These are phyloP conservation scores for Xylogone sp. DNA, from an alignment of 2,329 filamentous ascomycete species.

Conservation along the genomic window DNA sequence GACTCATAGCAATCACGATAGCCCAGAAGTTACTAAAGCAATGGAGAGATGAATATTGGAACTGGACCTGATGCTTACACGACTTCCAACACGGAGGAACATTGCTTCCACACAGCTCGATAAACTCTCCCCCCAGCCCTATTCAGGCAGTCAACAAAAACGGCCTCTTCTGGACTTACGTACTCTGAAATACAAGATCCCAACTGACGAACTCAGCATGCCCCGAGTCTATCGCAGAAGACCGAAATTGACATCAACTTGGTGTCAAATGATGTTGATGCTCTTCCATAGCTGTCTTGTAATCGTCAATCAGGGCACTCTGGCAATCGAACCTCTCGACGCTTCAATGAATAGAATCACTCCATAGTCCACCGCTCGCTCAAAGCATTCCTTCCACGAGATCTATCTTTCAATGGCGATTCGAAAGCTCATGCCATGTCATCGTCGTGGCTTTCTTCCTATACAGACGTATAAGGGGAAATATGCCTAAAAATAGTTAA, in stretches of 20 bases:
- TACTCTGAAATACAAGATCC: background rate
- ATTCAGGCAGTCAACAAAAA: background rate
- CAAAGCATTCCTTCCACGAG: background rate
- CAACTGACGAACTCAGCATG: background rate
- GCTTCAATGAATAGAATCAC: too few relatives aligned
- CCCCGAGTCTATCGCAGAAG: too few relatives aligned
- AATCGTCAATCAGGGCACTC: too few relatives aligned
- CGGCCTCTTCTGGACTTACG: background rate
- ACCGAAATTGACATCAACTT: too few relatives aligned
- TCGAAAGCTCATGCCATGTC: background rate
- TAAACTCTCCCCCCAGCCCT: background rate
- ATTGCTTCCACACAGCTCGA: background rate
- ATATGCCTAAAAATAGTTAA: conserved; percentile 41
- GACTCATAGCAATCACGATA: background rate
- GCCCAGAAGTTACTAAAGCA: background rate
- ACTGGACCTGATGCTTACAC: background rate
- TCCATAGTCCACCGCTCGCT: background rate
- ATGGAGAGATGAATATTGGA: background rate
- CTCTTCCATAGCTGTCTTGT: too few relatives aligned
- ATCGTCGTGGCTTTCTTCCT: conserved; percentile 49
- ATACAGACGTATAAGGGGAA: conserved; percentile 64
- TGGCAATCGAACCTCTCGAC: too few relatives aligned
- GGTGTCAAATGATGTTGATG: too few relatives aligned
- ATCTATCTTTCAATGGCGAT: background rate
- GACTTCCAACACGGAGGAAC: background rate